Evolutionary conservation across 176 grass and related monocot species (phyloP), one percentile per base, ranked within the genome.

Genomic region (Paspalum notatum): DNA sequence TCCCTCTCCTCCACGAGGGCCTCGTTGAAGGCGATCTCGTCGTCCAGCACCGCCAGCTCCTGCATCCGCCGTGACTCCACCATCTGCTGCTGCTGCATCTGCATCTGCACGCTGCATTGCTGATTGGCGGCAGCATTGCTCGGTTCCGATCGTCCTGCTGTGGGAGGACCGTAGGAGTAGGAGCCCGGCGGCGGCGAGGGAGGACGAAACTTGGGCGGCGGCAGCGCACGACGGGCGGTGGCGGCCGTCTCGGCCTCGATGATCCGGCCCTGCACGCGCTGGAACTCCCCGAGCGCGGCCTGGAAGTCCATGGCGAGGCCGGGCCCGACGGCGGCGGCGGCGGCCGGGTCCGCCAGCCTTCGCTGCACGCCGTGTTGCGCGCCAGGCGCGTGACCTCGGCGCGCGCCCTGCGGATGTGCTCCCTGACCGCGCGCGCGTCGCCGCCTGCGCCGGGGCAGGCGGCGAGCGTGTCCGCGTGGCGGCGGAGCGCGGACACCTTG

Each of bases 231-330:
- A 26, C 51, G 71, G 67, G 83, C 27, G 58, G 69, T 45, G 49
- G 53, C 15, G 39, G 76, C 17, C 22, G 68, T 57, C 15, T 87
- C 91, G 2, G 68, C 77, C 6, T 70, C 70, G 11, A 85, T 43
- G 72, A 87, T 62, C 0, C 65, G 78, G 39, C 62, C 65, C 57
- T 91, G 84, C 8, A 85, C 83, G 63, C 82, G 76, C 58, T 82
- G 89, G 73, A 93, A 70, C 52, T 89, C 91, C 46, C 72, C 78
- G 40, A 97, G 73, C 44, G 72, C 84, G 8, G 79, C 66, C 86
- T 93, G 47, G 78, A 97, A 89, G 52, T 87, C 86, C 57, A 62
- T 80, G 74, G 84, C 86, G 11, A 93, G 79, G 59, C 81, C 89
- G 12, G 94, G 82, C 75, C 62, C 76, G 20, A 80, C 59, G 26